Evolutionary conservation across 306 rosid genomes (phyloP).

Genomic region (Senna siamea): DNA sequence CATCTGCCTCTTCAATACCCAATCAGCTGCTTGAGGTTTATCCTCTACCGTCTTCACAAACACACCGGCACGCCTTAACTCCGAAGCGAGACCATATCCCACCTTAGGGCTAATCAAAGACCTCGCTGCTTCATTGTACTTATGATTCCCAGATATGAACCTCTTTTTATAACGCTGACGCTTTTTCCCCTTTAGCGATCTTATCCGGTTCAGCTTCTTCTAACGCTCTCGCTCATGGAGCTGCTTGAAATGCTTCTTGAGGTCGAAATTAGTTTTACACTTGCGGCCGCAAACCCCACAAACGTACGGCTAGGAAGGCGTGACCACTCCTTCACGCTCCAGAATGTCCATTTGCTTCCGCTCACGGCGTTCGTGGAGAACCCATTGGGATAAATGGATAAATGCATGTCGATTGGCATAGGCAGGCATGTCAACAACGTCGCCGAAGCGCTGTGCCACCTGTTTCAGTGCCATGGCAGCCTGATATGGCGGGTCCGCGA

Average conservation of each 20-base stretch:
- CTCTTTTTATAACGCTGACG: constrained; percentile 69
- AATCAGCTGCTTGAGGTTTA: constrained; percentile 90
- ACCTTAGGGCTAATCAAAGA: constrained; percentile 55
- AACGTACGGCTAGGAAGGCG: constrained; percentile 57
- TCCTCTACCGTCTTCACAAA: constrained; percentile 83
- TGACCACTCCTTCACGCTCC: constrained; percentile 63
- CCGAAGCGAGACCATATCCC: constrained; percentile 80
- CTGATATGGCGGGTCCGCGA: constrained; percentile 79
- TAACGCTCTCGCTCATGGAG: constrained; percentile 75
- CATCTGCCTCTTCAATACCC: constrained; percentile 87
- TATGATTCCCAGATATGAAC: constrained; percentile 57
- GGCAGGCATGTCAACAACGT: constrained; percentile 73
- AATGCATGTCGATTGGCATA: constrained; percentile 89
- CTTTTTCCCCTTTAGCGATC: constrained; percentile 63
- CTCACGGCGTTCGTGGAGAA: constrained; percentile 60
- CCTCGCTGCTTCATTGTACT: constrained; percentile 74
- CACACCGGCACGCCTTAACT: constrained; percentile 85
- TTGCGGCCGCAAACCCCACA: constrained; percentile 76
- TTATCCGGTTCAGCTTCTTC: constrained; percentile 67
- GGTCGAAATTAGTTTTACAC: constrained; percentile 64
- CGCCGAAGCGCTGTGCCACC: constrained; percentile 62
- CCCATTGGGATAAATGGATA: constrained; percentile 79
- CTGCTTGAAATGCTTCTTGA: constrained; percentile 72
- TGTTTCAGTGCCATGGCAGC: constrained; percentile 73
- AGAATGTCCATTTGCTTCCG: constrained; percentile 58